Base-by-base conservation (phyloP, 1,284 basidiomycete species). In the Trametes pubescens region DNA sequence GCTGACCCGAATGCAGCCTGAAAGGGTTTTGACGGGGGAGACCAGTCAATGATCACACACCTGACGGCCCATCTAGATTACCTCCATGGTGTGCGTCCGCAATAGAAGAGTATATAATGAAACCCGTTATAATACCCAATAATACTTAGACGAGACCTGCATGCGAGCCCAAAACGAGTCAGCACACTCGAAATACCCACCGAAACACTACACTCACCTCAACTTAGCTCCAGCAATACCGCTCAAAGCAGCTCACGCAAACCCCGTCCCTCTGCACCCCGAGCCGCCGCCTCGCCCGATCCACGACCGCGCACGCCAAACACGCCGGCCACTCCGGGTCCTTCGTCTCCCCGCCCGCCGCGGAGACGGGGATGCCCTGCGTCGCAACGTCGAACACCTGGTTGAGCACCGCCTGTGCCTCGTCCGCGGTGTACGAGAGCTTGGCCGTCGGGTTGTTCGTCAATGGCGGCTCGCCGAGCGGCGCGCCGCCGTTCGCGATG, bases 301-400 rank as follows among this genome's bases (percentile, higher is more conserved):
- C 82, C 4, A 80, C 78, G 13, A 82, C 69, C 0, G 80, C 82
- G 51, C 82, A 83, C 24, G 81, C 79, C 40, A 83, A 61, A 57
- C 82, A 83, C 60, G 78, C 77, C 0, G 79, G 75, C 80, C 81
- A 84, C 43, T 80, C 72, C 1, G 72, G 71, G 43, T 84, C 82
- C 10, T 73, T 72, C 49, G 3, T 49, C 43, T 49, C 18, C 16
- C 4, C 38, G 4, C 56, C 49, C 6, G n/a, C 29, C 16, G 13
- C 46, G 14, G 2, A 65, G 7, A 63, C 47, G 0, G 75, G 74
- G 11, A 73, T 74, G 7, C 81, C 83, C 65, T 82, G 81, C 29
- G 79, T 82, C 16, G 79, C 76, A 38, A 81, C 75, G 78, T 76
- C 68, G 65, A 77, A 80, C 16, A 73, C 73, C 71, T 85, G 80